Evolutionary conservation across 768 basidiomycete genomes (phyloP), one percentile per base, ranked within the genome.

Genomic region (Lactifluus volemus): DNA sequence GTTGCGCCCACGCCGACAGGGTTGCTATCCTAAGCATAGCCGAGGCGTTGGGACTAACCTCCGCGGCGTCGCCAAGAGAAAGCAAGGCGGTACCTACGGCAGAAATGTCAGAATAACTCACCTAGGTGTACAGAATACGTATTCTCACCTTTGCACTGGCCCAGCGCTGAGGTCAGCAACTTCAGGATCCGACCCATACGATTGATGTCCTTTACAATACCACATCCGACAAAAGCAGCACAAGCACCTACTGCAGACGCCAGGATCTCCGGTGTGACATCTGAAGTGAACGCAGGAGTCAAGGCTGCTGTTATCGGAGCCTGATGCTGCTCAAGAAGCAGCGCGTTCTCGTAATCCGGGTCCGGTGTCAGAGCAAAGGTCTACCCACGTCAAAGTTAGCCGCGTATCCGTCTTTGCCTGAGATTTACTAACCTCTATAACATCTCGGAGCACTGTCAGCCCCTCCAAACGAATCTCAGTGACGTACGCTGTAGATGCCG

Each of bases 291-390:
- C 0, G 95, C 94, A 0, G 97, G 96, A 0, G 96, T 98, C 17
- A 98, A 79, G 0, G 97, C 97, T 19, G 97, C 93, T 2, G 96
- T 97, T 61, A 99, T 96, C 0, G 97, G 96, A 0, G 97, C 96
- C 74, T 99, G 97, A 72, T 97, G 89, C 71, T 99, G 97, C 70
- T 99, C 96, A 12, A 99, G 81, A 3, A 99, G 77, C 5, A 95
- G 77, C 0, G 90, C 84, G 61, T 92, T 92, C 38, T 91, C 89
- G 67, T 92, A 98, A 55, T 93, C 93, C 2, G 94, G 92, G 73
- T 99, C 97, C 0, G 92, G 89, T 6, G 90, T 82, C 32, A 78
- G 73, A 2, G 92, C 83, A 73, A 99, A 99, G 56, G 88, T 83
- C 96, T 98, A 60, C 1, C n/a, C 15, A 19, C 61, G 52, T 61